Evolutionary conservation across 2,329 filamentous ascomycete species (phyloP), one percentile per base, ranked within the genome.

Genomic region (Aspergillus spinulosporus): DNA sequence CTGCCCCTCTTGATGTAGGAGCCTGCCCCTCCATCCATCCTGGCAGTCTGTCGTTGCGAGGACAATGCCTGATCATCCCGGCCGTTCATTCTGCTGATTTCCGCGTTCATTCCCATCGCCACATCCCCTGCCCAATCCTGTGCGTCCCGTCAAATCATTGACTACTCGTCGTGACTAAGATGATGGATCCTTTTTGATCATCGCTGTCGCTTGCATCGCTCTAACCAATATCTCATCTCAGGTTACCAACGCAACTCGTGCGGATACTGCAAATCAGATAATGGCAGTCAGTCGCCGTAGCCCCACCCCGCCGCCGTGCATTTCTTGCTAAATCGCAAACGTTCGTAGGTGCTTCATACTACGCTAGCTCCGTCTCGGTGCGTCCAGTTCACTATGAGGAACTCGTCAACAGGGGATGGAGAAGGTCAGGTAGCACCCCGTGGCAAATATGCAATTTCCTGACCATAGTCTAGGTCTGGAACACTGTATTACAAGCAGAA

Each of bases 401-500:
- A 29, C 71, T 80, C 15, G 69, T 80, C 57, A 74, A 80, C 63
- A 70, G 75, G 44, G 78, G 78, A 45, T 80, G 78, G 78, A 73
- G 78, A 70, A 71, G 77, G 76, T 78, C 71, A 58, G 52, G 32
- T 46, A 31, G 29, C 34, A 42, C 39, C 44, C 44, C 34, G 52
- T 45, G 21, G 32, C 32, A 44, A 57, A 37, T 36, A 40, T 40
- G 36, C 45, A n/a, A 32, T 48, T 11, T 45, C 43, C 59, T 58
- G 47, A 58, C 43, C 43, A 15, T 44, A 36, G 53, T 51, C 49
- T 59, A 79, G 78, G 61, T 80, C 78, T 37, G 78, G 78, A 2
- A 75, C 71, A 8, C 68, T 78, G 46, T 80, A 78, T 64, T 80
- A 80, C 64, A 80, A 79, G 63, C 78, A 76, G 61, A 78, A 80